Conservation (phyloP, 2,329 filamentous ascomycete species). For the Phoma sp. region DNA sequence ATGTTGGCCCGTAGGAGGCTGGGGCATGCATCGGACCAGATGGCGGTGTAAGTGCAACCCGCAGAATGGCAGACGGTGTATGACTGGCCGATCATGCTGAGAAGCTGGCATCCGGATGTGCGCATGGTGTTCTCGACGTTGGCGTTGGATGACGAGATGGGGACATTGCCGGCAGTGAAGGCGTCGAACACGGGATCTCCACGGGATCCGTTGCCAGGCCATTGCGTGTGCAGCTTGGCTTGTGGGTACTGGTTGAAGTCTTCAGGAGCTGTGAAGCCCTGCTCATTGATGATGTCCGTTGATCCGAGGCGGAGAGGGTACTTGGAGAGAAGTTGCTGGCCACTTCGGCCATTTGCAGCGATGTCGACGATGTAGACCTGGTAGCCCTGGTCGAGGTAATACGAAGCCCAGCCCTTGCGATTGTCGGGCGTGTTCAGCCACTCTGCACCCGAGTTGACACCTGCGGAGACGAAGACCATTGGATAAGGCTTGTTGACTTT, state of each 20-base stretch:
- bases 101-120: constrained; percentile 22
- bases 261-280: constrained; percentile 23
- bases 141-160: constrained; percentile 22
- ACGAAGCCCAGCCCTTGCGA: constrained; percentile 27
- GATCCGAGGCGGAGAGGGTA: constrained; percentile 20
- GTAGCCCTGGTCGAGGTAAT: constrained; percentile 28
- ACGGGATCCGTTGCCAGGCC: constrained; percentile 23
- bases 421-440: constrained; percentile 27
- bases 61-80: constrained; percentile 28
- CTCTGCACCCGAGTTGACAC: constrained; percentile 24
- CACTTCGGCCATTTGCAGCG: constrained; percentile 19
- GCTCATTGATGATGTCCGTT: constrained; percentile 19
- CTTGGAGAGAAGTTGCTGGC: constrained; percentile 13
- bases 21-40: constrained; percentile 32
- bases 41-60: constrained; percentile 27
- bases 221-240: constrained; percentile 28
- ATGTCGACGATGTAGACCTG: constrained; percentile 30
- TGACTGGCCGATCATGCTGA: constrained; percentile 25
- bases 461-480: constrained; percentile 31
- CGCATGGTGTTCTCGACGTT: constrained; percentile 28
- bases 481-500: constrained; percentile 23
- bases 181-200: constrained; percentile 29
- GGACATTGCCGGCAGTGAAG: constrained; percentile 24
- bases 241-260: constrained; percentile 22
- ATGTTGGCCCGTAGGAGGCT: constrained; percentile 27